Percentiles rank a stretch among this genome's conserved stretches.
Conservation (phyloP, 306 rosid genomes). For the Pachyrhizus erosus region DNA sequence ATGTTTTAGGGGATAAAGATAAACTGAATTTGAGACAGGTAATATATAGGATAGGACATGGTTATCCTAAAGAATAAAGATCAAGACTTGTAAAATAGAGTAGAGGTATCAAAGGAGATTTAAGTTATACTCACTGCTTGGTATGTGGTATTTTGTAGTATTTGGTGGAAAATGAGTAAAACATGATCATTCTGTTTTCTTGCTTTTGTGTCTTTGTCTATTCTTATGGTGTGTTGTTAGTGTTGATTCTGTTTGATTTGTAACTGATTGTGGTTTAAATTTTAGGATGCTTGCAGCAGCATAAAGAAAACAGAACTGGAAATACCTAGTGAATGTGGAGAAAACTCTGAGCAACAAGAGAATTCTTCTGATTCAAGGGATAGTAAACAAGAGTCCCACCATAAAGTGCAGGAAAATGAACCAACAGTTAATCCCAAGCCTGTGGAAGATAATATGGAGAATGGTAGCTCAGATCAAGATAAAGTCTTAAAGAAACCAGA, state of each 20-base stretch:
- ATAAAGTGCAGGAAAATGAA: constrained; percentile 35
- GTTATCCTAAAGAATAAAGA: neutral
- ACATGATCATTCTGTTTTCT: neutral
- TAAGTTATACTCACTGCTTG: neutral
- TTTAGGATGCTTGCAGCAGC: constrained; percentile 56
- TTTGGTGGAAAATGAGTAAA: constrained; percentile 9
- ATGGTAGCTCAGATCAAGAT: constrained; percentile 50
- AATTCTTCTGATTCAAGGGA: constrained; percentile 40
- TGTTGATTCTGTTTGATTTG: constrained; percentile 11
- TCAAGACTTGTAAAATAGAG: neutral
- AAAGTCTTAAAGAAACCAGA: constrained; percentile 75
- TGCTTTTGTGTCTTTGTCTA: constrained; percentile 16
- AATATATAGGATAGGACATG: neutral
- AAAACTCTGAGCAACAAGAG: constrained; percentile 43
- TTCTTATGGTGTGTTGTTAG: neutral
- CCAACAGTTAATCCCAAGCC: constrained; percentile 18
- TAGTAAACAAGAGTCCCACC: constrained; percentile 40
- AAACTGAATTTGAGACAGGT: constrained; percentile 9
- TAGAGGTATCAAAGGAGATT: neutral
- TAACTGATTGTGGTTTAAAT: constrained; percentile 24
- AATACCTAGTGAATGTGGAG: constrained; percentile 36
- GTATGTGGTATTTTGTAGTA: neutral
- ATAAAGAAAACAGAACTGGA: constrained; percentile 45
- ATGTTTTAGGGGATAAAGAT: neutral
- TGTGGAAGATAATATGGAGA: constrained; percentile 40